Base-by-base conservation (phyloP, 306 rosid genomes). In the Cotoneaster glaucophyllus region DNA sequence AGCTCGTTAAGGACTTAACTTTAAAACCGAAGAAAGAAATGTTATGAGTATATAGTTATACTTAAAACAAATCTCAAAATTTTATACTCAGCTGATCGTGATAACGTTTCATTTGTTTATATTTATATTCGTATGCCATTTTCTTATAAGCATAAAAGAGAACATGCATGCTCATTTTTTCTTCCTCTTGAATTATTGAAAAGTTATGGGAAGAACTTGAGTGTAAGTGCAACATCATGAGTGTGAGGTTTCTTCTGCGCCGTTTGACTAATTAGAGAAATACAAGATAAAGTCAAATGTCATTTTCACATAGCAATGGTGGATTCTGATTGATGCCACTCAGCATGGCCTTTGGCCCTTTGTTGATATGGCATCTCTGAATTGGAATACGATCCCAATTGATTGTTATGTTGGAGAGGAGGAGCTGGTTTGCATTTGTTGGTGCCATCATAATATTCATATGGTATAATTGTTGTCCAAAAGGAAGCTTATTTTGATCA, bases 401-500 rank as follows among this genome's bases (percentile, higher is more conserved):
- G 59, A 71, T 79, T 78, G 73, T 64, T 48, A 26, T 19, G 29
- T 70, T 8, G 19, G 2, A 48, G 53, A 48, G 17, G 9, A 28
- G 11, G 61, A 22, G 59, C 26, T 29, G 67, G 75, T 76, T 74
- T 74, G 24, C 54, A 57, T 75, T 64, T 45, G 81, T 65, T 84
- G 84, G 86, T 85, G 89, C 85, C 85, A 79, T 63, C 77, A 59
- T 73, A 22, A 73, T 43, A 15, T 50, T 3, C 43, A 26, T 74
- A 48, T 24, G 78, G 67, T 58, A 87, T 90, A 67, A 82, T 85
- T 82, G 85, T 79, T 81, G 59, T 79, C 80, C 74, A 74, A 67
- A 84, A 81, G 82, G 81, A 57, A 70, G 65, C 74, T 78, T 81
- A 64, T 73, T 80, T 24, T 63, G 57, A 92, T 90, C 95, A 87